Evolutionary conservation across 148 eudicot species (phyloP).

Genomic region (Mesembryanthemum crystallinum): DNA sequence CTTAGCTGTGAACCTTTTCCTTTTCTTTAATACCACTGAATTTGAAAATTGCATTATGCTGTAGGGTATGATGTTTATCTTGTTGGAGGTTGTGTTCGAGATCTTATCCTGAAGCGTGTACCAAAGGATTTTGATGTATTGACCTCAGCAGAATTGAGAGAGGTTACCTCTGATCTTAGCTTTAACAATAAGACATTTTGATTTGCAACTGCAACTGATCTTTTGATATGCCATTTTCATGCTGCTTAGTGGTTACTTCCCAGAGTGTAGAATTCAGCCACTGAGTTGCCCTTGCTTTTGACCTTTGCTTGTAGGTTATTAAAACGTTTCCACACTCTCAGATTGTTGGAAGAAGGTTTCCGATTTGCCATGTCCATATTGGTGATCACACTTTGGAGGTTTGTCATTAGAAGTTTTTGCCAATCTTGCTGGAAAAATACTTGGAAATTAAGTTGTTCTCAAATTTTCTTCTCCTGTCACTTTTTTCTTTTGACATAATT

Average conservation of each 20-base stretch:
- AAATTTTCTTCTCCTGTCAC: neutral
- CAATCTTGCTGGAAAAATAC: neutral
- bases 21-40: neutral
- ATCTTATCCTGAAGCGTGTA: constrained; percentile 72
- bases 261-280: neutral
- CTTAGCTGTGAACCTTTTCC: neutral
- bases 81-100: constrained; percentile 97
- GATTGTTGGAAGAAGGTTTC: constrained; percentile 71
- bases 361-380: constrained; percentile 74
- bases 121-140: constrained; percentile 91
- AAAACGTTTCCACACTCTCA: constrained; percentile 44
- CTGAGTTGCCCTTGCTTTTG: constrained; percentile 4
- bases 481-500: neutral
- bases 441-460: neutral
- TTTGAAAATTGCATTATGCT: neutral
- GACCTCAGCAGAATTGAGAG: constrained; percentile 77
- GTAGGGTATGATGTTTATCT: constrained; percentile 90
- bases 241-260: constrained; percentile 7
- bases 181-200: constrained; percentile 1
- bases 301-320: constrained; percentile 41
- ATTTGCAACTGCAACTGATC: neutral
- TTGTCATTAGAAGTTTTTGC: constrained; percentile 6
- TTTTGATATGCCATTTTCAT: neutral
- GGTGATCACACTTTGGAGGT: constrained; percentile 60
- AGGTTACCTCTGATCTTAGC: constrained; percentile 44